Evolutionary conservation across 257 asterid genomes (phyloP).

Genomic region (Schizonepeta tenuifolia): DNA sequence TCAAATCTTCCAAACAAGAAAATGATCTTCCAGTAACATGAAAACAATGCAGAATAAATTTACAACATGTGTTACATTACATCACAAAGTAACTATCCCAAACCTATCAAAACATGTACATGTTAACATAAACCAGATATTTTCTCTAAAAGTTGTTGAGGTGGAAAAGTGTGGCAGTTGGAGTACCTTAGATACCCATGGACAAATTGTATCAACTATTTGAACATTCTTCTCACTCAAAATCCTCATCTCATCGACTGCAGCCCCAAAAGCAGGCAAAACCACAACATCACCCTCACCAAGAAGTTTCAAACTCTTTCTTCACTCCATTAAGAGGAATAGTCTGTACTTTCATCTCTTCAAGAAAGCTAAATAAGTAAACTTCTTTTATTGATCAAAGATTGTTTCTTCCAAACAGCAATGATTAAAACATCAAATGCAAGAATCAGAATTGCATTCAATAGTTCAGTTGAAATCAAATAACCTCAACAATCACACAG

Average conservation of each 20-base stretch:
- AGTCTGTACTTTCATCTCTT: conserved; percentile 69
- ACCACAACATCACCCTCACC: conserved; percentile 86
- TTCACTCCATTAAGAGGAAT: conserved; percentile 66
- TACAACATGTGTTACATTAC: not conserved
- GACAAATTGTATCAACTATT: conserved; percentile 98
- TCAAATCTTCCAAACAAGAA: not conserved
- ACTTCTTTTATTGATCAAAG: conserved; percentile 1
- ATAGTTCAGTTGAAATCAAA: not conserved
- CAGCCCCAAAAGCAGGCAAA: conserved; percentile 97
- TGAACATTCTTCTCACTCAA: conserved; percentile 86
- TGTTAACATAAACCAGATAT: not conserved
- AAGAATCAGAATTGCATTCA: not conserved
- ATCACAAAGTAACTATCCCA: not conserved
- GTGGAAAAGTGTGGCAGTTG: conserved; percentile 11
- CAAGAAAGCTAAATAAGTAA: conserved; percentile 38
- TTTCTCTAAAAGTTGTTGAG: not conserved
- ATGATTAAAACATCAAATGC: conserved; percentile 11
- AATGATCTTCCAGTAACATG: not conserved
- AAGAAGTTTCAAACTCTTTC: conserved; percentile 74
- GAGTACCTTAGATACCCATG: conserved; percentile 94
- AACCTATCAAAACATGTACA: conserved; percentile 51
- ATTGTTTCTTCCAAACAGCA: conserved; percentile 10
- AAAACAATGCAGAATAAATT: not conserved
- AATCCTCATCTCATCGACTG: conserved; percentile 81
- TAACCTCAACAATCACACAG: conserved; percentile 10